A percentile compares a stretch with the other conserved stretches of the same genome.
phyloP scores from a whole-genome alignment of 306 rosid genomes.

The Inga oerstediana region DNA sequence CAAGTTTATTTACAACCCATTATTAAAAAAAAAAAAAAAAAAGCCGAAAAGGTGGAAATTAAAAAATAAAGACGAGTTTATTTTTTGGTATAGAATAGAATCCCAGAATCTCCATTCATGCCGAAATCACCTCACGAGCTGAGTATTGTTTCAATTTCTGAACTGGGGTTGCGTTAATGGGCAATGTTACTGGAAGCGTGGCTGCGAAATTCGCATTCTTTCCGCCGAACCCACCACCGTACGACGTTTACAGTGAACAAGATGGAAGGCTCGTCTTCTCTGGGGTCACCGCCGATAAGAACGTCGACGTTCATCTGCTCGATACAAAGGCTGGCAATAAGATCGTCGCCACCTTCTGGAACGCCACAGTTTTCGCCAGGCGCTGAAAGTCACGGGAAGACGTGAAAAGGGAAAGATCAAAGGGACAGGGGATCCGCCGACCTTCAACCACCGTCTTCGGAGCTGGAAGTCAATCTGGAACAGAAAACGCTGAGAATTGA shows the following conservation, averaged over 20 bases:
- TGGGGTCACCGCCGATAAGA: conserved; percentile 74
- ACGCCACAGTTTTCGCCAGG: not conserved
- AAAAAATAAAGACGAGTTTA: not conserved
- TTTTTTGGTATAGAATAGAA: not conserved
- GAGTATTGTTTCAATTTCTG: conserved; percentile 20
- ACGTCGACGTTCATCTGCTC: conserved; percentile 64
- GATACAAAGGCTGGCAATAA: conserved; percentile 77
- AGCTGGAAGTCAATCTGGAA: too few relatives aligned
- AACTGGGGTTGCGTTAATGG: conserved; percentile 60
- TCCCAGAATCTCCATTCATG: conserved; percentile 51
- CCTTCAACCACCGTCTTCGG: too few relatives aligned
- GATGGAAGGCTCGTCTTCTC: conserved; percentile 67
- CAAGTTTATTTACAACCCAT: too few relatives aligned
- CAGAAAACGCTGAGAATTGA: too few relatives aligned
- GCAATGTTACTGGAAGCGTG: conserved; percentile 86
- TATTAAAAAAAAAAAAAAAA: not conserved
- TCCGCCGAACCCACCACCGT: conserved; percentile 97
- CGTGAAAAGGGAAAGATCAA: too few relatives aligned
- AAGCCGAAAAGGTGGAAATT: too few relatives aligned
- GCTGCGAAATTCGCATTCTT: conserved; percentile 97
- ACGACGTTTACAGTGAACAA: conserved; percentile 54
- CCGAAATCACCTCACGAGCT: conserved; percentile 36
- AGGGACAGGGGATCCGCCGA: too few relatives aligned
- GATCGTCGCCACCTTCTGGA: conserved; percentile 90
- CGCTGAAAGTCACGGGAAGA: too few relatives aligned